Conservation (phyloP, 2,329 filamentous ascomycete genomes). For the Aspergillus costaricaensis region DNA sequence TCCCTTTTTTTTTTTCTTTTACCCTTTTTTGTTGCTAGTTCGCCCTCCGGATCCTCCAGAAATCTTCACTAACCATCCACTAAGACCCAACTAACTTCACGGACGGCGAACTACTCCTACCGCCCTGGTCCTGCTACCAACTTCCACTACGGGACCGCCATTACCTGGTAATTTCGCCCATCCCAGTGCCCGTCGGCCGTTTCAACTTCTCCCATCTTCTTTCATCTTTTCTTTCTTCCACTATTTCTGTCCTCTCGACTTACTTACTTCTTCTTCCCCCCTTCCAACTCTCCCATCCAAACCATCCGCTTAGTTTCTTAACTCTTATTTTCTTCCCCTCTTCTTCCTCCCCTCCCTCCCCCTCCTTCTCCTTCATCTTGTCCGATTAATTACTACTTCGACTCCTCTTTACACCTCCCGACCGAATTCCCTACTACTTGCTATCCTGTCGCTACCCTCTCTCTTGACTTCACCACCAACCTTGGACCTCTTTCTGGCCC, state of each 20-base stretch:
- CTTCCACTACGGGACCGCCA: constrained; percentile 4
- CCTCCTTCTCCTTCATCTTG: neutral
- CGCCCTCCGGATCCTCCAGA: neutral
- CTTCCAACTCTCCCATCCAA: constrained; percentile 6
- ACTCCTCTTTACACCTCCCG: constrained; percentile 4
- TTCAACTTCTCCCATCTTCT: constrained; percentile 23
- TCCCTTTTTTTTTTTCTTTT: neutral
- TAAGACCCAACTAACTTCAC: constrained; percentile 6
- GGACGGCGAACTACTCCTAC: constrained; percentile 10
- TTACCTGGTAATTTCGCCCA: constrained; percentile 19
- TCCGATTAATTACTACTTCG: neutral
- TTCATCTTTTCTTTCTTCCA: constrained; percentile 21
- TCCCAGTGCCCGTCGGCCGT: constrained; percentile 21
- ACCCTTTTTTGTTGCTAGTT: neutral
- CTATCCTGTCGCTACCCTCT: constrained; percentile 7
- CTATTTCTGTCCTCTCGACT: neutral
- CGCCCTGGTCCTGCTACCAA: neutral
- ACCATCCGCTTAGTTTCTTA: constrained; percentile 8
- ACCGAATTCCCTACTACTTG: constrained; percentile 13
- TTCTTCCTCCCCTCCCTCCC: constrained; percentile 10
- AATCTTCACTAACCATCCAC: constrained; percentile 3
- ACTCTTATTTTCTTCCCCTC: constrained; percentile 11
- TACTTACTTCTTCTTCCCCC: constrained; percentile 13
- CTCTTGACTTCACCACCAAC: constrained; percentile 8
- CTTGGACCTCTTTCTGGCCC: neutral